phyloP scores from a whole-genome alignment of 805 yeast genomes.

The Sugiyamaella valdiviana region DNA sequence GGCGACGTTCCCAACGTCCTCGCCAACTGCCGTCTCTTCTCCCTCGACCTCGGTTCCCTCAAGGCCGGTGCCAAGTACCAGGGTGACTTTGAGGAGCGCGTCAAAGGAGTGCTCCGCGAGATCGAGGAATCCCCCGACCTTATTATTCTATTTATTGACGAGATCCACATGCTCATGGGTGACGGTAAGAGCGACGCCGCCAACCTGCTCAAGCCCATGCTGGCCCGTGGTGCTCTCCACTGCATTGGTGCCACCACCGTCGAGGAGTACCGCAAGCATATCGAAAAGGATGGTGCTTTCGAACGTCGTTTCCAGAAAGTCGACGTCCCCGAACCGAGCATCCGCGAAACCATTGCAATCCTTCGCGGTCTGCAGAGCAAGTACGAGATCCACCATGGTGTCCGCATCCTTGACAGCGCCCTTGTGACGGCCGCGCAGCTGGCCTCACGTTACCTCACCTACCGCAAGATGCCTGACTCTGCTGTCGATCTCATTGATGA shows the following conservation, averaged over 20 bases:
- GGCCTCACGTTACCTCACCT: slow-evolving; percentile 90
- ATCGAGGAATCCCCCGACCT: slow-evolving; percentile 74
- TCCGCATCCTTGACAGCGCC: slow-evolving; percentile 89
- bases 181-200: slow-evolving; percentile 98
- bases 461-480: slow-evolving; percentile 92
- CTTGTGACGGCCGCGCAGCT: slow-evolving; percentile 89
- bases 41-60: slow-evolving; percentile 90
- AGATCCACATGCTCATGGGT: slow-evolving; percentile 99
- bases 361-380: slow-evolving; percentile 92
- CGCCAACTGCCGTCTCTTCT: slow-evolving; percentile 72
- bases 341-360: slow-evolving; percentile 90
- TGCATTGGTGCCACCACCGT: slow-evolving; percentile 98
- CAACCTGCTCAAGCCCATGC: slow-evolving; percentile 90
- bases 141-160: slow-evolving; percentile 91
- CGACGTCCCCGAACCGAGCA: slow-evolving; percentile 90
- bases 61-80: slow-evolving; percentile 98
- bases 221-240: slow-evolving; percentile 92
- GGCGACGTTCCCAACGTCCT: slow-evolving; percentile 90
- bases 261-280: slow-evolving; percentile 84
- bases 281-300: slow-evolving; percentile 96
- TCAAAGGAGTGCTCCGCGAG: slow-evolving; percentile 92
- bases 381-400: slow-evolving; percentile 97
- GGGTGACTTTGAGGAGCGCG: slow-evolving; percentile 97
- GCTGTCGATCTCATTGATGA: slow-evolving; percentile 96
- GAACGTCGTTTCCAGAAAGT: slow-evolving; percentile 98